These are phyloP conservation scores for Ceratocystis papillata DNA, from an alignment of 2,329 filamentous ascomycete species.

Conservation along the genomic window DNA sequence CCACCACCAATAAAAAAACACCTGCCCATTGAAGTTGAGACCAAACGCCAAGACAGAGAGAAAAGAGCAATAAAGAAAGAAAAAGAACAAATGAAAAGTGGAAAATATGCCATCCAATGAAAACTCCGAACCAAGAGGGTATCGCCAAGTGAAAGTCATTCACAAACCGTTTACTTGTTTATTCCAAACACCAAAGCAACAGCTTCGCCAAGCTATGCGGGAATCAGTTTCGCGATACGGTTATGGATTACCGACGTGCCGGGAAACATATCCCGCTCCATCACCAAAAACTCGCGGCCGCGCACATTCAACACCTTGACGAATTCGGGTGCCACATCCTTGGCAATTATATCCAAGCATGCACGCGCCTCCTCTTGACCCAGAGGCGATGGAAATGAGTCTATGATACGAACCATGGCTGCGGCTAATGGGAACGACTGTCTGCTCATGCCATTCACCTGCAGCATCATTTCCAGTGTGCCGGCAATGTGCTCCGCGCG, in stretches of 20 bases:
- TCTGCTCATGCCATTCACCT: conserved; percentile 40
- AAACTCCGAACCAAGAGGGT: conserved; percentile 15
- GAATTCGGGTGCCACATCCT: conserved; percentile 48
- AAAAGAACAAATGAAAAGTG: neutral
- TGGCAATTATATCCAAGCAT: conserved; percentile 43
- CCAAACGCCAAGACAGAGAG: conserved; percentile 1
- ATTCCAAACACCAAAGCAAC: neutral
- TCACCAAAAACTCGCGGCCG: conserved; percentile 47
- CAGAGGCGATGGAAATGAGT: conserved; percentile 51
- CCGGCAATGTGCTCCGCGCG: conserved; percentile 57
- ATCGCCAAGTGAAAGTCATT: conserved; percentile 18
- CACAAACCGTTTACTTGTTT: conserved; percentile 13
- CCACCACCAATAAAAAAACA: conserved; percentile 16
- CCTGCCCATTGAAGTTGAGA: neutral
- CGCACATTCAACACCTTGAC: conserved; percentile 42
- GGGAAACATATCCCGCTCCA: conserved; percentile 39
- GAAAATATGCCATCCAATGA: neutral
- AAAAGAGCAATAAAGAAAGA: neutral
- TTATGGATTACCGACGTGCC: conserved; percentile 33
- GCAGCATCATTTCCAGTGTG: conserved; percentile 53
- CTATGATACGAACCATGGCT: conserved; percentile 53
- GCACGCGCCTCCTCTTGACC: conserved; percentile 42
- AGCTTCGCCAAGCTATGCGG: neutral
- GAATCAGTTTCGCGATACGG: conserved; percentile 27
- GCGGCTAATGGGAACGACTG: conserved; percentile 55